Evolutionary conservation across 2,329 filamentous ascomycete species (phyloP).

Genomic region (Calonectria honghensis): DNA sequence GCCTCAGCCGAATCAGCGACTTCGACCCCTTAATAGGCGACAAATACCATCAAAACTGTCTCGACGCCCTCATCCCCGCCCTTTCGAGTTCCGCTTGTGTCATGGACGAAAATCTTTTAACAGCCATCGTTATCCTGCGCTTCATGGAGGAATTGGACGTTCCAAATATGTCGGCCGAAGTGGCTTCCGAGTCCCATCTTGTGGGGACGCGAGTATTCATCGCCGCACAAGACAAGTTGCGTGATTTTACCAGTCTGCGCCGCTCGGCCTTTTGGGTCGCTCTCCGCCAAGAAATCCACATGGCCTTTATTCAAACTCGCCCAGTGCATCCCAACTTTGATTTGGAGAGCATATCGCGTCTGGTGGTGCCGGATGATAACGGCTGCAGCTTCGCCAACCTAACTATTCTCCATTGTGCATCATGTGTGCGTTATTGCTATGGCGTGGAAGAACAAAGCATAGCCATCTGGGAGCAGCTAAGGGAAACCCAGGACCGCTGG

Average conservation of each 20-base stretch:
- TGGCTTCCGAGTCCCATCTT: slow-evolving; percentile 52
- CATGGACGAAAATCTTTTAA: slow-evolving; percentile 56
- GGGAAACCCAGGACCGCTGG: slow-evolving; percentile 53
- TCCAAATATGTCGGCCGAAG: slow-evolving; percentile 43
- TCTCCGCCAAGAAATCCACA: slow-evolving; percentile 56
- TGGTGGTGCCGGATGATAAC: slow-evolving; percentile 50
- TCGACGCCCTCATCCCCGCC: slow-evolving; percentile 54
- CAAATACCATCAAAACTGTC: slow-evolving; percentile 55
- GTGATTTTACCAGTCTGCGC: slow-evolving; percentile 55
- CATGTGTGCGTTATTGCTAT: slow-evolving; percentile 56
- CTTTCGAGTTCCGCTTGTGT: slow-evolving; percentile 52
- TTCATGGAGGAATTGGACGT: slow-evolving; percentile 56
- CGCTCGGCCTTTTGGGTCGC: slow-evolving; percentile 57
- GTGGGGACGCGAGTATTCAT: slow-evolving; percentile 56
- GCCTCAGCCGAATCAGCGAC: slow-evolving; percentile 47
- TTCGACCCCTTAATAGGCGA: slow-evolving; percentile 53
- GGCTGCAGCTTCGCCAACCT: slow-evolving; percentile 55
- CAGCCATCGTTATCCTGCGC: slow-evolving; percentile 57
- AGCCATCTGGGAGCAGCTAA: slow-evolving; percentile 47
- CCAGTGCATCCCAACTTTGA: slow-evolving; percentile 55
- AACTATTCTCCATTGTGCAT: slow-evolving; percentile 54
- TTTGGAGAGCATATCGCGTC: slow-evolving; percentile 47
- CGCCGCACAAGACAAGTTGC: slow-evolving; percentile 54
- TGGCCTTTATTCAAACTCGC: slow-evolving; percentile 56
- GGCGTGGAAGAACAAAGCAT: slow-evolving; percentile 54